Evolutionary conservation across 73 alveolate species (phyloP).

Genomic region (Paramecium tetraurelia): DNA sequence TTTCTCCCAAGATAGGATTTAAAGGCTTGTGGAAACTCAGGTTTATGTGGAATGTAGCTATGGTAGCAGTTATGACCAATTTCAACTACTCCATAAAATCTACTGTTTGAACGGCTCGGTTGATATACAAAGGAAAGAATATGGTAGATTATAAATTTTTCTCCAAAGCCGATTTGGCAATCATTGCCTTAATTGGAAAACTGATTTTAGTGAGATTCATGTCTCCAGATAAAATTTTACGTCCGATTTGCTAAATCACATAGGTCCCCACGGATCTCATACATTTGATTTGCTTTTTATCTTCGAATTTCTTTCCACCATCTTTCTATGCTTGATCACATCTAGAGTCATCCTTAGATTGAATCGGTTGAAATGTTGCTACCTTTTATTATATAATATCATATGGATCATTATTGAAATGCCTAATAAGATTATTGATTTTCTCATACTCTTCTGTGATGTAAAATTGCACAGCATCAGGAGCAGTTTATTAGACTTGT

Average conservation of each 20-base stretch:
- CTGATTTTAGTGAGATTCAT: constrained; percentile 70
- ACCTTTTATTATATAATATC: neutral
- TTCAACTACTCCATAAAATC: constrained; percentile 80
- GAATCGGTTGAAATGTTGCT: neutral
- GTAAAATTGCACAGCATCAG: constrained; percentile 20
- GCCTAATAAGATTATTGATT: neutral
- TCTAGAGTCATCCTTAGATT: constrained; percentile 47
- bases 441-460: neutral
- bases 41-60: constrained; percentile 69
- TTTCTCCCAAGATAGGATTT: constrained; percentile 96
- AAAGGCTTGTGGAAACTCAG: constrained; percentile 81
- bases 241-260: constrained; percentile 69
- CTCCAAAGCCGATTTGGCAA: constrained; percentile 61
- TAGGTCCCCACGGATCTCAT: constrained; percentile 77
- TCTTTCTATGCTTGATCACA: constrained; percentile 50
- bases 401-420: neutral
- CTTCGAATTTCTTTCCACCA: constrained; percentile 58
- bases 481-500: neutral
- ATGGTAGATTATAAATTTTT: constrained; percentile 54
- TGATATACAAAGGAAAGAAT: constrained; percentile 66
- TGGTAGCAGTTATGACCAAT: constrained; percentile 65
- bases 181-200: constrained; percentile 78
- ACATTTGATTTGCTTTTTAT: constrained; percentile 22
- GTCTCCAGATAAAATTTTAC: constrained; percentile 70
- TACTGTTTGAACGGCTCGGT: constrained; percentile 69